Conservation (phyloP, 2,329 filamentous ascomycete species). For the Claviceps maximensis region DNA sequence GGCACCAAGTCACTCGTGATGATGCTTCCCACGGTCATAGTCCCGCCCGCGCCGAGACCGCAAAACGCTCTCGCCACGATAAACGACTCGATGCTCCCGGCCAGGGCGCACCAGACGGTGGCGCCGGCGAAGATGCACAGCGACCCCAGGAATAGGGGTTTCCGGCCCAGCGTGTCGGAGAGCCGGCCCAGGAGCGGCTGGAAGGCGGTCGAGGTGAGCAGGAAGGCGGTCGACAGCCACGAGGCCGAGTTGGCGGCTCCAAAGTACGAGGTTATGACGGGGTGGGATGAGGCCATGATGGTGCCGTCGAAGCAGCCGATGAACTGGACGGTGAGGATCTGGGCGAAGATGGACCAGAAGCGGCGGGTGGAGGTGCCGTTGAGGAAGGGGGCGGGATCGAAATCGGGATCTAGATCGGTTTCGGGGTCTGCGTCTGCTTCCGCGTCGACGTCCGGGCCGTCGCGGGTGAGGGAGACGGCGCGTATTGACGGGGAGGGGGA, state of each 20-base stretch:
- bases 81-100: conserved; percentile 53
- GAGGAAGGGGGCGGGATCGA: conserved; percentile 22
- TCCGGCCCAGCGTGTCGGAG: conserved; percentile 61
- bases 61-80: conserved; percentile 58
- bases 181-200: conserved; percentile 63
- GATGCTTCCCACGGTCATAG: conserved; percentile 56
- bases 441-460: too few species aligned
- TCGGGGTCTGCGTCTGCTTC: too few species aligned
- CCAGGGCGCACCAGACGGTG: conserved; percentile 57
- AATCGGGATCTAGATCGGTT: not conserved
- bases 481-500: conserved; percentile 3
- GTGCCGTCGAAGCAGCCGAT: conserved; percentile 60
- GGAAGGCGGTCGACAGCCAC: conserved; percentile 69
- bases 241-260: conserved; percentile 64
- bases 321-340: conserved; percentile 45
- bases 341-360: conserved; percentile 51
- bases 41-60: conserved; percentile 59
- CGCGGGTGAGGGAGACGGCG: not conserved
- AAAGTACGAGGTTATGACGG: conserved; percentile 72
- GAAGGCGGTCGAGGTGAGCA: conserved; percentile 64
- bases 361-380: conserved; percentile 31
- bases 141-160: conserved; percentile 49
- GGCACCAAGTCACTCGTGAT: conserved; percentile 63
- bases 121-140: conserved; percentile 50
- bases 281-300: conserved; percentile 70